Conservation (phyloP, 768 basidiomycete species). For the Boletus pseudo-olivaceus region DNA sequence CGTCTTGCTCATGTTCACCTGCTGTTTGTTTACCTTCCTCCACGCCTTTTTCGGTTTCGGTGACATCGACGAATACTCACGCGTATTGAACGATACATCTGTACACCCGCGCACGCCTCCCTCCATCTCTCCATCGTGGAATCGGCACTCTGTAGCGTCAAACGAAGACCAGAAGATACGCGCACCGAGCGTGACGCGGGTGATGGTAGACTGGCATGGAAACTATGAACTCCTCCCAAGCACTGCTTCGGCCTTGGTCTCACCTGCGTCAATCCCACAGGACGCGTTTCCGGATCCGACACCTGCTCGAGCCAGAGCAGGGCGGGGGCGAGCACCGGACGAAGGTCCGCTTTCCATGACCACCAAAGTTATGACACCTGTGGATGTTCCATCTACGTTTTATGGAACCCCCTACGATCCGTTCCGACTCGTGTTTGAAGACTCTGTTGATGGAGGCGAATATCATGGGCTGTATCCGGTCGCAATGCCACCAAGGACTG, state of each 20-base stretch:
- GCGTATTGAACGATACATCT: neutral
- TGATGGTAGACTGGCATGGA: slow-evolving; percentile 19
- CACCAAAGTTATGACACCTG: neutral
- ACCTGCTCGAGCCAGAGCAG: neutral
- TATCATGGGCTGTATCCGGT: slow-evolving; percentile 7
- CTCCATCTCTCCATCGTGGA: neutral
- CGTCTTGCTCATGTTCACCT: slow-evolving; percentile 24
- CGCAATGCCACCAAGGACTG: slow-evolving; percentile 4
- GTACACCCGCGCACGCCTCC: neutral
- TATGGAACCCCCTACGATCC: slow-evolving; percentile 19
- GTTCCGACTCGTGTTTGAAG: slow-evolving; percentile 17
- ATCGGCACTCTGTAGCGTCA: neutral
- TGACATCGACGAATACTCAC: neutral
- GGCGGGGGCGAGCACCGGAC: neutral
- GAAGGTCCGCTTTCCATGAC: neutral
- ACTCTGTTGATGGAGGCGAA: neutral
- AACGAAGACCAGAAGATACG: neutral
- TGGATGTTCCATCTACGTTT: neutral
- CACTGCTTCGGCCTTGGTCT: neutral
- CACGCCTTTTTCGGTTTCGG: slow-evolving; percentile 26
- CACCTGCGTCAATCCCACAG: slow-evolving; percentile 15
- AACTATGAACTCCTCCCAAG: slow-evolving; percentile 17
- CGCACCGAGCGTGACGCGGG: neutral
- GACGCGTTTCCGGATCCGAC: slow-evolving; percentile 25
- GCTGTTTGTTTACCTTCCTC: slow-evolving; percentile 24